Base-by-base conservation (phyloP, 331 rosid genomes). In the Pyracantha coccinea region DNA sequence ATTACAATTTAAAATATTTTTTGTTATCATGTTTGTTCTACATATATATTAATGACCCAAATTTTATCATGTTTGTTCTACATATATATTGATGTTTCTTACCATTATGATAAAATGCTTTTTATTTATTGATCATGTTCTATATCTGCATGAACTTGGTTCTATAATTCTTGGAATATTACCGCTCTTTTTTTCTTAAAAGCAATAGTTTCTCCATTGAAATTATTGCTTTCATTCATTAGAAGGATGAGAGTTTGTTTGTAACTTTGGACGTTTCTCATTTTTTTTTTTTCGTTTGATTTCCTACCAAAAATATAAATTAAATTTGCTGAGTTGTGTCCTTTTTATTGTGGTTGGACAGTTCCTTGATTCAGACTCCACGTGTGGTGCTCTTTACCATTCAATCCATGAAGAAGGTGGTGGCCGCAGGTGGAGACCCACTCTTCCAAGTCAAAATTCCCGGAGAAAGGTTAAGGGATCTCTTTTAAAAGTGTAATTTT, bases 321-420 rank as follows among this genome's bases (percentile, higher is more conserved):
- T 35, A 2, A 57, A 3, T 57, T 13, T 23, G 64, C 7, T 60
- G 24, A 17, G 8, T 9, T 6, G 71, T 73, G 74, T 77, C 81
- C 68, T 77, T 72, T 69, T 61, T 75, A 78, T 70, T 78, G 83
- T 83, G 87, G 88, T 85, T 85, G 85, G 88, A 87, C 88, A 84
- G 92, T 75, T 81, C 81, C 92, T 85, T 92, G 90, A 85, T 86
- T 79, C 88, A 86, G 97, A 92, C 86, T 88, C 93, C 97, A 92
- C 96, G 97, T 89, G 97, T 87, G 93, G 90, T 81, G 89, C 88
- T 88, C 77, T 87, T 85, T 85, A 83, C 87, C 88, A 83, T 84
- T 88, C 96, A 86, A 77, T 84, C 83, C 90, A 60, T 81, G 76
- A 76, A 89, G 86, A 85, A 90, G 72, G 81, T 75, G 88, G 85